Base-by-base conservation (phyloP, 371 early-diverging fungal species). In the Mucor indicus region DNA sequence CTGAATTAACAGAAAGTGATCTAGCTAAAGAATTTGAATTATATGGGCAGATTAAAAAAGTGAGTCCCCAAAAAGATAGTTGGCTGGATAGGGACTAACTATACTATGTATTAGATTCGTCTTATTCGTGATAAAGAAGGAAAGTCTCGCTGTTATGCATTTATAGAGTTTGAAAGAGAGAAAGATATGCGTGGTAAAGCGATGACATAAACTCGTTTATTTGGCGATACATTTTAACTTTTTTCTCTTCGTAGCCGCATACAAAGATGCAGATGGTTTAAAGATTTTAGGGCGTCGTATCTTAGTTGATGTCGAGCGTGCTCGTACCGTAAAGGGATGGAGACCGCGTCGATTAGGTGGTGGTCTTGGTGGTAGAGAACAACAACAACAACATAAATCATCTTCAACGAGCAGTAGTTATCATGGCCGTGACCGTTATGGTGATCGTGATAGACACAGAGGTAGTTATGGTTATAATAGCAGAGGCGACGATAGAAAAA, bases 301-400 rank as follows among this genome's bases (percentile, higher is more conserved):
- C 15, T 73, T 95, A 15, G 93, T 96, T 1, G 98, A 98, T 65
- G 96, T 98, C 8, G 97, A 98, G 62, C 87, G 97, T 46, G 98
- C 96, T 16, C 83, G 98, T 32, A 95, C 96, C 10, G 97, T 96
- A 12, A 91, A 90, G 51, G 96, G 89, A 33, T 98, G 96, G 96
- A 73, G 71, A 45, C 98, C 98, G 21, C 89, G 94, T 50, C 77
- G 93, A 33, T 74, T 93, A 60, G 91, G 93, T 23, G 98, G 96
- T 38, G 98, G 98, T 19, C 75, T 96, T 23, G 98, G 98, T 13
- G 84, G 84, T 16, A 89, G 92, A 42, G 60, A 84, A 91, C 17
- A 65, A 75, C 77, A 68, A 35, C 77, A 20, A 13, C 31, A 23
- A 3, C 79, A 38, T 43, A 59, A 72, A 32, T 57, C 75, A 44